A percentile compares a stretch with the other conserved stretches of the same genome.
These are phyloP conservation scores for Penicillium coprophilum DNA, from an alignment of 495 filamentous ascomycete species.

Conservation along the genomic window DNA sequence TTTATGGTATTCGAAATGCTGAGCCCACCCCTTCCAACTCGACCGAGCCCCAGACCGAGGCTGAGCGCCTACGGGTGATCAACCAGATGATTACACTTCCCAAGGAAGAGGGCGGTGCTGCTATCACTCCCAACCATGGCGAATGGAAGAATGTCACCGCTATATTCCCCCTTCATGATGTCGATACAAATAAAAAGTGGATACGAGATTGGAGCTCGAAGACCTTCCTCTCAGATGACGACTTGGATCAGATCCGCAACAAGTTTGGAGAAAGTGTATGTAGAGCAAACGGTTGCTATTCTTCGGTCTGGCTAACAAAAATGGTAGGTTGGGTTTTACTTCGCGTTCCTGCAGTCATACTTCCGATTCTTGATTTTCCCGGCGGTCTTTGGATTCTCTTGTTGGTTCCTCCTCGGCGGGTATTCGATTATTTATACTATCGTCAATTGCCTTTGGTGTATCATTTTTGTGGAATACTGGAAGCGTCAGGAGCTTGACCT, in stretches of 20 bases:
- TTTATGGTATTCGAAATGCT: slow-evolving; percentile 78
- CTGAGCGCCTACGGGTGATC: slow-evolving; percentile 82
- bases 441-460: slow-evolving; percentile 80
- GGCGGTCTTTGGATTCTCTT: slow-evolving; percentile 74
- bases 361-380: slow-evolving; percentile 84
- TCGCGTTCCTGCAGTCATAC: slow-evolving; percentile 92
- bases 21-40: slow-evolving; percentile 70
- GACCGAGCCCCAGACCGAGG: slow-evolving; percentile 74
- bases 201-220: slow-evolving; percentile 84
- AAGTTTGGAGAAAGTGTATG: slow-evolving; percentile 82
- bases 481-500: slow-evolving; percentile 91
- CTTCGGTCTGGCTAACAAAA: slow-evolving; percentile 4
- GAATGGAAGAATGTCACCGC: slow-evolving; percentile 83
- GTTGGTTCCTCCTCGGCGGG: slow-evolving; percentile 79
- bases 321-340: slow-evolving; percentile 81
- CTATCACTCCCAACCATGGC: slow-evolving; percentile 78
- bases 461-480: slow-evolving; percentile 95
- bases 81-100: slow-evolving; percentile 85
- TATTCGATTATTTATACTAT: slow-evolving; percentile 84
- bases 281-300: neutral
- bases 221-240: slow-evolving; percentile 72
- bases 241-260: slow-evolving; percentile 82
- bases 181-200: slow-evolving; percentile 84
- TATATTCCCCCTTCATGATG: slow-evolving; percentile 87
- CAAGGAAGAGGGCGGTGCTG: slow-evolving; percentile 79